Base-by-base conservation (phyloP, 2,329 filamentous ascomycete genomes). In the Zasmidium cellare region DNA sequence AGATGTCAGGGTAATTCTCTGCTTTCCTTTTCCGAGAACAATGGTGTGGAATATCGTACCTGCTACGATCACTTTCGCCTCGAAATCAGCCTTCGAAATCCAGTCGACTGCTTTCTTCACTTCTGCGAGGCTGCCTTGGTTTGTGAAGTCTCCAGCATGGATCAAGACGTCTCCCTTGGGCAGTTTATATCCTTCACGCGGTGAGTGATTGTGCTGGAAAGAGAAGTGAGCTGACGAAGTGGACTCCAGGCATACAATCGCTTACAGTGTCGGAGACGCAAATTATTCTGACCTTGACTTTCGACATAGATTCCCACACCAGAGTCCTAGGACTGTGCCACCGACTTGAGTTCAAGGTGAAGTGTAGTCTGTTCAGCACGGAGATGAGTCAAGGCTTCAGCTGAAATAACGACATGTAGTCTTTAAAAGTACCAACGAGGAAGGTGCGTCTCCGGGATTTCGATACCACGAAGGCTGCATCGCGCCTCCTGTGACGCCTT, bases 131-230 rank as follows among this genome's bases (percentile, higher is more conserved):
- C 76, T 87, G 16, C 89, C 89, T 69, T 88, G 85, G 70, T 91
- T 91, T 2, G 88, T 90, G 64, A 92, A 73, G 69, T 92, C 89
- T 6, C 89, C 89, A 1, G 89, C 88, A 69, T 91, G 88, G 51
- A 92, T 86, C 31, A 92, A 78, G 9, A 92, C 83, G 69, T 92
- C 88, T 44, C 89, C 89, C 20, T 80, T 80, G 0, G 89, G 89
- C 1, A 91, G 79, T 65, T 84, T 87, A 65, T 41, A 41, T 6
- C 35, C 35, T n/a, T 41, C 35, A 5, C 35, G 70, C 14, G 82
- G 81, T 3, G 76, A 76, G 55, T 80, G 80, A 70, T 90, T 90
- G 73, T 92, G 88, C 1, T 52, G 38, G 9, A 9, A 28, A 24
- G 9, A 41, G 7, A 5, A 19, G 35, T 52, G 19, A 52, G 50